Base-by-base conservation (phyloP, 2,329 filamentous ascomycete genomes). In the Trichoderma koningii region DNA sequence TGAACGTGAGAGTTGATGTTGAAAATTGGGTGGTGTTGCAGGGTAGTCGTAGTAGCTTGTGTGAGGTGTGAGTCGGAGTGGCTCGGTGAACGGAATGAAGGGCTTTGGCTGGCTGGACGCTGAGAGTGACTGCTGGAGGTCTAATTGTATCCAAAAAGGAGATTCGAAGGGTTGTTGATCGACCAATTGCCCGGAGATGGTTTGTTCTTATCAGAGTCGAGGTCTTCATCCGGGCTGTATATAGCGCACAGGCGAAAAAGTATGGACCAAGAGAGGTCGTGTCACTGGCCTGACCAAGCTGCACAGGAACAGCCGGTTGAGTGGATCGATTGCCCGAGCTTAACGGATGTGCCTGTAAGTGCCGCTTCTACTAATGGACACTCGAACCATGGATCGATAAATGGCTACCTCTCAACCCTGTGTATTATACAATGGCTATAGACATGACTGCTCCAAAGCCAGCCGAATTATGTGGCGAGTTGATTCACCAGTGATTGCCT, bases 221-320 rank as follows among this genome's bases (percentile, higher is more conserved):
- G 44, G 14, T 59, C 42, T 44, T 50, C 44, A 50, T 60, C 28
- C 44, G 56, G 19, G 30, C 28, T 21, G 44, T 52, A 52, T 60
- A 50, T 63, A 63, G 26, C 60, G 60, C 60, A 63, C 17, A 41
- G 41, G 10, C 9, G 14, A 5, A 19, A 34, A 34, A 3, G 7
- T 34, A 34, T 28, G 10, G 38, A 30, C 5, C 10, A 23, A 23
- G 21, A 15, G 9, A 23, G 34, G 6, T 3, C 26, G 28, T 9
- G 17, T 15, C 5, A 30, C 42, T 44, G n/a, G n/a, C 7, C 30
- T 34, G 30, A 34, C 30, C 48, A 30, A 34, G 30, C 30, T 34
- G 30, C 30, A 34, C 30, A 34, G 30, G 30, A 34, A 34, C 30
- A 34, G 30, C 9, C 30, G 30, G 30, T 34, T 34, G 9, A 34